Conservation (phyloP, 2,329 filamentous ascomycete genomes). For the Colletotrichum australisinense region DNA sequence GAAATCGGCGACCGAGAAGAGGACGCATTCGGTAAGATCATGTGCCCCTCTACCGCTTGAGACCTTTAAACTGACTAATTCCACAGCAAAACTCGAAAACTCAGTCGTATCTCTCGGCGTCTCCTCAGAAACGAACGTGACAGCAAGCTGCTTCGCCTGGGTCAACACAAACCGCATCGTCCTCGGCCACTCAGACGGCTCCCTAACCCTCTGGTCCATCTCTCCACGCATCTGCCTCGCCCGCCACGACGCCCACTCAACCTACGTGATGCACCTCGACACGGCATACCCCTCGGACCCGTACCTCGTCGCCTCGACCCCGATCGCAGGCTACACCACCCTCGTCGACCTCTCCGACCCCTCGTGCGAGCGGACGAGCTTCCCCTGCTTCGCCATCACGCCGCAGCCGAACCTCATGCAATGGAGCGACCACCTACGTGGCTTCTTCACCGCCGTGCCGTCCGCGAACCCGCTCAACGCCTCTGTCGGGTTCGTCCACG, state of each 20-base stretch:
- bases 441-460: constrained; percentile 64
- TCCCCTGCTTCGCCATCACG: constrained; percentile 60
- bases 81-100: constrained; percentile 59
- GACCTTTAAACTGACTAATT: too few relatives aligned
- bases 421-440: constrained; percentile 67
- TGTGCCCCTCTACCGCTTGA: neutral
- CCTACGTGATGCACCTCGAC: constrained; percentile 64
- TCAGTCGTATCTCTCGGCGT: constrained; percentile 59
- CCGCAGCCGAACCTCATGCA: constrained; percentile 65
- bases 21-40: constrained; percentile 52
- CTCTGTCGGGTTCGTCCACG: constrained; percentile 63
- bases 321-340: constrained; percentile 64
- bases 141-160: constrained; percentile 67
- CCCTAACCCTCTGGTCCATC: constrained; percentile 67
- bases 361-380: constrained; percentile 64
- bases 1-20: constrained; percentile 42
- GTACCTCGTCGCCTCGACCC: constrained; percentile 65
- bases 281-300: constrained; percentile 68
- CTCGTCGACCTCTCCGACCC: constrained; percentile 65
- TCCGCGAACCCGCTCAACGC: constrained; percentile 64
- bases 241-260: constrained; percentile 65
- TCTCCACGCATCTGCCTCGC: constrained; percentile 60
- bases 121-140: constrained; percentile 57
- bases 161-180: constrained; percentile 65
- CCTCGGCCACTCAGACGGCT: constrained; percentile 67